Base-by-base conservation (phyloP, 352 stramenopile species). In the Globisporangium middletonii region DNA sequence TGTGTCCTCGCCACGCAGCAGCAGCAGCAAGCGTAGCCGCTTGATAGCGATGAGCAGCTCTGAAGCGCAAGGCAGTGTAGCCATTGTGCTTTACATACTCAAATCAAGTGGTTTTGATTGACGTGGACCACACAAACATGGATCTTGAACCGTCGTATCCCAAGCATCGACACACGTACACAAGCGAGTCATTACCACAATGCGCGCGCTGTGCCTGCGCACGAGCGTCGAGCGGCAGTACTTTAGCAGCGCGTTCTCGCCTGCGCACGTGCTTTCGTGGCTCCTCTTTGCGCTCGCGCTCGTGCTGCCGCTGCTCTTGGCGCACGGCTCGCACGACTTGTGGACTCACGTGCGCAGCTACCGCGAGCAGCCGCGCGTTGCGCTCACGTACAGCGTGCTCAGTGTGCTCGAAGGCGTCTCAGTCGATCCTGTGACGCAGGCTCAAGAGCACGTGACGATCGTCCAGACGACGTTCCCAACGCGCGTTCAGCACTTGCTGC, bases 381-480 rank as follows among this genome's bases (percentile, higher is more conserved):
- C 62, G 12, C 62, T 82, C 48, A 82, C 74, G 62, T 85, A 90
- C 43, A 68, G 89, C 44, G 65, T 89, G 41, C 33, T 94, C 16
- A 67, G 56, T n/a, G 38, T 88, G 8, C 62, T 92, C 15, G 80
- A 92, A 53, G 82, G 81, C n/a, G 52, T 55, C 27, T 44, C 33
- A 1, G 42, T 59, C n/a, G 28, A 59, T 19, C 51, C 58, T 72
- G 35, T 62, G 50, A 30, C 38, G 28, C 16, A 55, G 28, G 3
- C 55, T 1, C 51, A 53, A 27, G 45, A 60, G 19, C 60, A 57
- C n/a, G 45, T 79, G 46, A 65, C 60, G 26, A 61, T 86, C 7
- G 62, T 86, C 12, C 65, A 83, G 52, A 81, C 67, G 38, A 79
- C 78, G 30, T 63, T 86, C 11, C 65, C 78, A 11, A 13, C 63